Base-by-base conservation (phyloP, 495 filamentous ascomycete genomes). In the Pseudomonodictys pantanalensis region DNA sequence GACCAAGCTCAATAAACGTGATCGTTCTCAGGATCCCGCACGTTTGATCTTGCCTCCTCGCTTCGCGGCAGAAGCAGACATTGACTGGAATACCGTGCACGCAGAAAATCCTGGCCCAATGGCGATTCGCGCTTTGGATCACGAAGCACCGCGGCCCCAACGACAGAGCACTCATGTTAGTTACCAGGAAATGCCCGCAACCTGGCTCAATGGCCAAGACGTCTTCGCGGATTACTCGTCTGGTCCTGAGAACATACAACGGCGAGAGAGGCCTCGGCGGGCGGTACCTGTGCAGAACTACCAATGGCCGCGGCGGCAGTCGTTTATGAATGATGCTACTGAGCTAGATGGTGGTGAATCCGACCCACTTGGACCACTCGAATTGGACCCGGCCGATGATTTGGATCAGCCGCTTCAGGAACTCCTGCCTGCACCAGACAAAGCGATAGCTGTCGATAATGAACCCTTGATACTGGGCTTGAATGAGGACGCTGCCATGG, bases 401-500 rank as follows among this genome's bases (percentile, higher is more conserved):
- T 54, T 32, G 20, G 39, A 47, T 25, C 49, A 53, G 32, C 23
- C 48, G 4, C 7, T 29, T 15, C 7, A 47, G 26, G 55, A 47
- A 30, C 23, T 39, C 5, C 9, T 28, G 17, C 3, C 26, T 22
- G 49, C 11, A 15, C 48, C 55, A 12, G 61, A 59, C 15, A 43
- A 12, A 2, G 54, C 39, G 4, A 58, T 57, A 20, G 54, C 54
- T 2, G 35, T 64, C 18, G 54, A 64, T 24, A 54, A 41, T 15
- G 38, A 53, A 15, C 54, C 61, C 2, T 33, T 59, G 30, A 53
- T 15, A 23, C 59, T 11, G 29, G 35, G 28, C 41, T 58, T 33
- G 48, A 54, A 15, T 8, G 52, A 48, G 55, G 49, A 64, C 55
- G 61, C 61, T 12, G 25, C n/a, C 20, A 8, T 58, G 9, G 52